These are phyloP conservation scores for Xylaria arbuscula DNA, from an alignment of 2,329 filamentous ascomycete species.

Conservation along the genomic window DNA sequence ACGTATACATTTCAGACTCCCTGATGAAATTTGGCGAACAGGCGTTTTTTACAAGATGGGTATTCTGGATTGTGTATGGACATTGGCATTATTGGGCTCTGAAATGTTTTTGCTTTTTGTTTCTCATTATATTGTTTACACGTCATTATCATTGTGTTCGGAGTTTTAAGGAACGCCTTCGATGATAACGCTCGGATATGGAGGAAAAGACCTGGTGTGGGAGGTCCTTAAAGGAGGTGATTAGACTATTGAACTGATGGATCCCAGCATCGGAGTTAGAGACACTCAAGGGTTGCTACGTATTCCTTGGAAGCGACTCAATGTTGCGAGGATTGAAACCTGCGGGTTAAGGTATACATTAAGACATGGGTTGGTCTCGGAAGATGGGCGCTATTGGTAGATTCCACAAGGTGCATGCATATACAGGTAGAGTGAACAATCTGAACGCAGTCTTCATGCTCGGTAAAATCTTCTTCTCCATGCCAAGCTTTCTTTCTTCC, in stretches of 20 bases:
- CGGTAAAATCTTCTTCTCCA: neutral
- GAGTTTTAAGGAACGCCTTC: slow-evolving; percentile 4
- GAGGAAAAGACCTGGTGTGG: slow-evolving; percentile 2
- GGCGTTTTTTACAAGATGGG: slow-evolving; percentile 28
- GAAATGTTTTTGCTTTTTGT: neutral
- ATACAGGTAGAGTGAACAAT: slow-evolving; percentile 4
- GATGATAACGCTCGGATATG: neutral
- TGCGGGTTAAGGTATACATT: neutral
- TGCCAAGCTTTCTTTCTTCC: neutral
- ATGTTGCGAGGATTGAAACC: neutral
- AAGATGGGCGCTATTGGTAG: slow-evolving; percentile 1
- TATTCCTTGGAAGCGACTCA: slow-evolving; percentile 2
- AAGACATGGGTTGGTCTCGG: neutral
- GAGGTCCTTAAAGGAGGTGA: neutral
- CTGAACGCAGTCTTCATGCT: slow-evolving; percentile 1
- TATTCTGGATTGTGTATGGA: slow-evolving; percentile 14
- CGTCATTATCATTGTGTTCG: slow-evolving; percentile 1
- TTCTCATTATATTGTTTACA: neutral
- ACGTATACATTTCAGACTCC: slow-evolving; percentile 10
- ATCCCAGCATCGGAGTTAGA: slow-evolving; percentile 4
- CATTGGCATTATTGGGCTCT: slow-evolving; percentile 14
- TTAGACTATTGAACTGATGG: neutral
- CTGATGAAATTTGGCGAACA: slow-evolving; percentile 19
- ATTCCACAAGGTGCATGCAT: slow-evolving; percentile 11
- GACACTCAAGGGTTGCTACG: slow-evolving; percentile 1